Percentiles rank a stretch among this genome's conserved stretches.
Evolutionary conservation across 2,329 filamentous ascomycete genomes (phyloP).

Genomic region (Macrophomina pseudophaseolina): DNA sequence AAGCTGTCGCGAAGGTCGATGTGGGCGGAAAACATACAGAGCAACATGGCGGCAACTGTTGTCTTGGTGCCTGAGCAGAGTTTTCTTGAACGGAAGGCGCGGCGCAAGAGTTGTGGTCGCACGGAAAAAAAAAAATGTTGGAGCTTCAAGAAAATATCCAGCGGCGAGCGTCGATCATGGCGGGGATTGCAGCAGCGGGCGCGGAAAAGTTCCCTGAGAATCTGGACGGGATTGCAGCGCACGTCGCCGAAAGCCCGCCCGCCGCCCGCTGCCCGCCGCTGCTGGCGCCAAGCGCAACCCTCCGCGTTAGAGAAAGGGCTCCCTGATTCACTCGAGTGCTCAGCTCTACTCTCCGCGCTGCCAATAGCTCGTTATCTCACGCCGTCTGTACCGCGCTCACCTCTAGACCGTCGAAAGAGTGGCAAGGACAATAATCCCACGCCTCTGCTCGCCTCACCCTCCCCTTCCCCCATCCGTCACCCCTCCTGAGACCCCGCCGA

Average conservation of each 20-base stretch:
- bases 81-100: background rate
- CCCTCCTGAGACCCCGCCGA: conserved; percentile 24
- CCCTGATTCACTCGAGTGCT: conserved; percentile 21
- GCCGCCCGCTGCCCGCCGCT: background rate
- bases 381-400: background rate
- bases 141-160: conserved; percentile 19
- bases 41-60: conserved; percentile 59
- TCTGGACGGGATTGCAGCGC: background rate
- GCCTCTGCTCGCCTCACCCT: background rate
- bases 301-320: conserved; percentile 2
- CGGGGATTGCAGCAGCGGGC: conserved; percentile 17
- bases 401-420: background rate
- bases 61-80: background rate
- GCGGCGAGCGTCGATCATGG: conserved; percentile 18
- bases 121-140: background rate
- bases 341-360: conserved; percentile 7
- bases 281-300: conserved; percentile 17
- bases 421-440: background rate
- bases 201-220: conserved; percentile 1
- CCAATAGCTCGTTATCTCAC: background rate
- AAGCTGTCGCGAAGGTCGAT: background rate
- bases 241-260: background rate
- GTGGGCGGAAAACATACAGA: conserved; percentile 58
- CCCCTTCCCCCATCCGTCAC: conserved; percentile 10
- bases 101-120: background rate